phyloP scores from a whole-genome alignment of 331 rosid species.

The Pyrus hybrid region DNA sequence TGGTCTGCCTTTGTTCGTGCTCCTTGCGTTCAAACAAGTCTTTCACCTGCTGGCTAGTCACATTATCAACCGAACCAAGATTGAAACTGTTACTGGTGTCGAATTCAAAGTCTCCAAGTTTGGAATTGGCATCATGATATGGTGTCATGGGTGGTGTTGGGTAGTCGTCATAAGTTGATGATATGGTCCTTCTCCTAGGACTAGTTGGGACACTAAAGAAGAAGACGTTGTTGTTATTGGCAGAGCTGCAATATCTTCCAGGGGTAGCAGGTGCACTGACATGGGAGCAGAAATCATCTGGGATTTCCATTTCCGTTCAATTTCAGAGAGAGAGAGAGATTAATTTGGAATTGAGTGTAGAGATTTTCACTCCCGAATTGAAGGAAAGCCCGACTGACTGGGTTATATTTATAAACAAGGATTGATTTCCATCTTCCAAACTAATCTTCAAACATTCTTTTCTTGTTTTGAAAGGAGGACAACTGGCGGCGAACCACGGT shows the following conservation, averaged over 20 bases:
- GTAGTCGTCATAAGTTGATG: constrained; percentile 1
- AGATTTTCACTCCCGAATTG: no score
- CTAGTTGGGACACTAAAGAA: constrained; percentile 75
- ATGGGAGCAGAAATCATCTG: constrained; percentile 10
- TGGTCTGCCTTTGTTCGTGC: constrained; percentile 20
- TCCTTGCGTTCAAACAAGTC: background rate
- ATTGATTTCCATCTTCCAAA: background rate
- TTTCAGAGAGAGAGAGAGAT: background rate
- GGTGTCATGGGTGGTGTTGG: constrained; percentile 32
- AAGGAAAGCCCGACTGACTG: background rate
- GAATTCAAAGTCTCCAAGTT: constrained; percentile 48
- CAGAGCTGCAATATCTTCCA: constrained; percentile 15
- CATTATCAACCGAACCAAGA: background rate
- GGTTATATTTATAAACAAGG: background rate
- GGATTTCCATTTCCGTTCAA: constrained; percentile 27
- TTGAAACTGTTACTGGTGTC: constrained; percentile 44
- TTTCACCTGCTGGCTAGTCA: background rate
- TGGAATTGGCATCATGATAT: constrained; percentile 35
- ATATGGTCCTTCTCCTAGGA: constrained; percentile 22
- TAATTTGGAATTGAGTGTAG: no score
- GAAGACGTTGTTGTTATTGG: constrained; percentile 9
- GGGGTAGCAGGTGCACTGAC: constrained; percentile 29
- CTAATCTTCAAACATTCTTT: background rate
- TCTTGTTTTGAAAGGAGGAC: no score
- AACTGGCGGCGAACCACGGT: no score